Evolutionary conservation across 2,329 filamentous ascomycete genomes (phyloP), one percentile per base, ranked within the genome.

Genomic region (Colletotrichum acutatum): DNA sequence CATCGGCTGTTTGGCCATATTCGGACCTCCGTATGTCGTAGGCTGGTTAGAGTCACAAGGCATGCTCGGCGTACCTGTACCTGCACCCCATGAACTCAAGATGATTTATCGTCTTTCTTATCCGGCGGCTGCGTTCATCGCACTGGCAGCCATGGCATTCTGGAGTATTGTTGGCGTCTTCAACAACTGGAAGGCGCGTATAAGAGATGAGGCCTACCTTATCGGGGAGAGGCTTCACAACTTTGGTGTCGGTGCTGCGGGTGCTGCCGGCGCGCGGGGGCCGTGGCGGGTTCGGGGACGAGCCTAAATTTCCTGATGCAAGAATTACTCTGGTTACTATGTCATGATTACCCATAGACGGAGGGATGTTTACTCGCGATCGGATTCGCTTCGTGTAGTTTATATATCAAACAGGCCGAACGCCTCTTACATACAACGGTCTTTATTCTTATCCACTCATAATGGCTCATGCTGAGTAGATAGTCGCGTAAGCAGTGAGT

Each of bases 181-280:
- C 64, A 89, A 90, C 59, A 85, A 90, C 24, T 98, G 96, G 95
- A 91, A 94, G 77, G 87, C 91, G 70, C 90, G 92, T 71, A 95
- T 99, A 59, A 88, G 95, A 52, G 97, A 99, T 81, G 97, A 99
- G 83, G 95, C 97, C 0, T 99, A 99, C 81, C 86, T 99, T 57
- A 97, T 98, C 79, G 97, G 97, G 2, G 96, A 99, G 84, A 86
- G 95, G 72, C 83, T 99, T 78, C 97, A 99, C 84, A 99, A 99
- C 82, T 97, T 98, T 83, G 94, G 95, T 4, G 81, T 82, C 2
- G 83, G 81, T 8, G 80, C 83, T 19, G 82, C 82, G 8, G 83
- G 80, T 22, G 80, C 80, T 22, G 79, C 81, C 16, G 80, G 80
- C 68, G 78, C 79, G 19, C 79, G 79, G 71, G 79, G 78, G 2